These are phyloP conservation scores for Globisporangium middletonii DNA, from an alignment of 352 stramenopile genomes.

Conservation along the genomic window DNA sequence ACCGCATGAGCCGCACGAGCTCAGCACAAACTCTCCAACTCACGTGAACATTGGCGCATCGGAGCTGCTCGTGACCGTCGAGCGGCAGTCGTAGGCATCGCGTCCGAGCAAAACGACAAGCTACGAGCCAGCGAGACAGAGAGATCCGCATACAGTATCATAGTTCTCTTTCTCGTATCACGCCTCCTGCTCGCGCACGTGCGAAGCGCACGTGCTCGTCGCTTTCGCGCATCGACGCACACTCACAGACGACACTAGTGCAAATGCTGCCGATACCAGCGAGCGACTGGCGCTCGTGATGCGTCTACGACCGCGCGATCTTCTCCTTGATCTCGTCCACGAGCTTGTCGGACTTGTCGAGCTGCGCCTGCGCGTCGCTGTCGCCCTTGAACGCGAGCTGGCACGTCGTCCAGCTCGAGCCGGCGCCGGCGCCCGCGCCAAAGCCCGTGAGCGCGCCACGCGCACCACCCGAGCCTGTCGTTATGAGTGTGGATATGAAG, in stretches of 20 bases:
- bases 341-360: conserved; percentile 76
- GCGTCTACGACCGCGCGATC: conserved; percentile 22
- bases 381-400: conserved; percentile 77
- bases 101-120: not conserved
- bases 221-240: too few species aligned
- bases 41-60: conserved; percentile 49
- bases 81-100: conserved; percentile 24
- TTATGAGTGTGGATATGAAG: not conserved
- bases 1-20: conserved; percentile 38
- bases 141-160: conserved; percentile 37
- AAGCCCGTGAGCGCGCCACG: conserved; percentile 67
- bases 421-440: conserved; percentile 57
- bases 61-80: conserved; percentile 49
- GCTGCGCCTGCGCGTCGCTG: conserved; percentile 46
- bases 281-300: too few species aligned
- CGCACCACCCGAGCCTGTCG: conserved; percentile 50
- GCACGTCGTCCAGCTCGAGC: conserved; percentile 83
- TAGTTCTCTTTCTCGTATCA: conserved; percentile 15
- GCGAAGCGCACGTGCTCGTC: not conserved
- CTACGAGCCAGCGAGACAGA: not conserved
- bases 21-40: conserved; percentile 35
- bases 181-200: conserved; percentile 4
- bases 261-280: too few species aligned
- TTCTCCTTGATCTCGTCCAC: conserved; percentile 68
- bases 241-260: too few species aligned